phyloP scores from a whole-genome alignment of 805 yeast species.

The Yamadazyma laniorum region DNA sequence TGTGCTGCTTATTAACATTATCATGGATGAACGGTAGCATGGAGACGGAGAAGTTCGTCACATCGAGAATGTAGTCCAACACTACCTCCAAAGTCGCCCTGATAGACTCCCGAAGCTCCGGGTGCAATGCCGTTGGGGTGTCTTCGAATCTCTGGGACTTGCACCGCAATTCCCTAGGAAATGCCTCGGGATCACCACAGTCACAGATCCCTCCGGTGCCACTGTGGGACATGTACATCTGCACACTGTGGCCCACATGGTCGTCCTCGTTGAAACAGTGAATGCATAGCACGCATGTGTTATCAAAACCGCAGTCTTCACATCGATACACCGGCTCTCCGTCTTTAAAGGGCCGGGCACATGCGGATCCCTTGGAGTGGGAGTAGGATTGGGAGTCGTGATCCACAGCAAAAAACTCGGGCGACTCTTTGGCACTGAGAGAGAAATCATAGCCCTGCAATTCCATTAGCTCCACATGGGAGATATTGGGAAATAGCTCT shows the following conservation, averaged over 20 bases:
- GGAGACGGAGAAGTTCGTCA: conserved; percentile 36
- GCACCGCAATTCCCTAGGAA: conserved; percentile 54
- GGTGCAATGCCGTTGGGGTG: conserved; percentile 4
- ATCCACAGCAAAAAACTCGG: conserved; percentile 12
- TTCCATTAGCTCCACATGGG: conserved; percentile 16
- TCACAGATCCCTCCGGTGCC: conserved; percentile 62
- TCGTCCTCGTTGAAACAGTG: conserved; percentile 70
- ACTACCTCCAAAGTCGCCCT: conserved; percentile 29
- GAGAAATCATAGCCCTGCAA: conserved; percentile 11
- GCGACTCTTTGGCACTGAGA: conserved; percentile 1
- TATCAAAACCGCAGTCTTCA: conserved; percentile 72
- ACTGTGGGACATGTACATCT: conserved; percentile 48
- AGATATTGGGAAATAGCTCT: conserved; percentile 32
- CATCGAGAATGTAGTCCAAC: conserved; percentile 45
- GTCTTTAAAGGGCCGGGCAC: conserved; percentile 59
- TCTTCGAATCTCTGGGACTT: conserved; percentile 25
- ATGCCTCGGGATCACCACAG: conserved; percentile 71
- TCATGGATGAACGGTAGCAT: conserved; percentile 41
- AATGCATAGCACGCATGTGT: conserved; percentile 73
- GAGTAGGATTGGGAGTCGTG: conserved; percentile 16
- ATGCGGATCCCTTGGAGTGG: conserved; percentile 60
- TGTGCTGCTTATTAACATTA: conserved; percentile 23
- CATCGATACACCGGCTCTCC: conserved; percentile 75
- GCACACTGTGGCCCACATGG: conserved; percentile 65
- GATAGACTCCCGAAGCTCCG: conserved; percentile 19